phyloP scores from a whole-genome alignment of 441 rosid species.

The Brassica balearica region DNA sequence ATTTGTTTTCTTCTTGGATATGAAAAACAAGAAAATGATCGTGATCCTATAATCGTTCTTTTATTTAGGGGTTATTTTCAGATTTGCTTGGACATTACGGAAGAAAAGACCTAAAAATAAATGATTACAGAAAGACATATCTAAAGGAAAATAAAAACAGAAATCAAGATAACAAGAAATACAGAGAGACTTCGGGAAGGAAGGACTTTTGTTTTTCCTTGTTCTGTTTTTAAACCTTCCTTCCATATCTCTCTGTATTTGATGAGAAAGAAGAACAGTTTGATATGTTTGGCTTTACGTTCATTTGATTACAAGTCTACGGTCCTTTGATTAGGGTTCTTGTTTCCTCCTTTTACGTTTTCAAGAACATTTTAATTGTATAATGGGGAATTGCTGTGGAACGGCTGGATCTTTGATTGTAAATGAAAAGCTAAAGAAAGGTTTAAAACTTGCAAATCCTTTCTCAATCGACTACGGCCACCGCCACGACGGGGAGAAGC shows the following conservation, averaged over 20 bases:
- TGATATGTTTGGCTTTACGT: constrained; percentile 11
- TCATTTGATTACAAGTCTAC: constrained; percentile 11
- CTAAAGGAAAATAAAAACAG: constrained; percentile 15
- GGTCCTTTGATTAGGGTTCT: constrained; percentile 17
- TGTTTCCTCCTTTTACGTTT: not conserved
- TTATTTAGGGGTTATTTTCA: not conserved
- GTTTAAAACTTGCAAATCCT: constrained; percentile 62
- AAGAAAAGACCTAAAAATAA: constrained; percentile 26
- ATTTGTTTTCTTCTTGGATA: not conserved
- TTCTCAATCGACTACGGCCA: constrained; percentile 56
- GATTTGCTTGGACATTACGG: constrained; percentile 11
- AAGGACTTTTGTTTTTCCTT: constrained; percentile 12
- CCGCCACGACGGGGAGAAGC: constrained; percentile 52
- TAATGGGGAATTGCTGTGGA: constrained; percentile 76
- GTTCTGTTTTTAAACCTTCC: constrained; percentile 27
- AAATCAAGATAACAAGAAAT: constrained; percentile 30
- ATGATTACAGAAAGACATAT: constrained; percentile 23
- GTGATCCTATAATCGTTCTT: not conserved
- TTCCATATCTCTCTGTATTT: constrained; percentile 38
- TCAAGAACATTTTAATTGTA: not conserved
- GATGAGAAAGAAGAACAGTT: constrained; percentile 16
- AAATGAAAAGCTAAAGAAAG: constrained; percentile 39
- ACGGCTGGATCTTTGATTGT: constrained; percentile 41
- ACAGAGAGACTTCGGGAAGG: constrained; percentile 40
- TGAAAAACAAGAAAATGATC: not conserved